A percentile compares a stretch with the other conserved stretches of the same genome.
Evolutionary conservation across 129 eudicot species (phyloP).

Genomic region (Artemisia argyi): DNA sequence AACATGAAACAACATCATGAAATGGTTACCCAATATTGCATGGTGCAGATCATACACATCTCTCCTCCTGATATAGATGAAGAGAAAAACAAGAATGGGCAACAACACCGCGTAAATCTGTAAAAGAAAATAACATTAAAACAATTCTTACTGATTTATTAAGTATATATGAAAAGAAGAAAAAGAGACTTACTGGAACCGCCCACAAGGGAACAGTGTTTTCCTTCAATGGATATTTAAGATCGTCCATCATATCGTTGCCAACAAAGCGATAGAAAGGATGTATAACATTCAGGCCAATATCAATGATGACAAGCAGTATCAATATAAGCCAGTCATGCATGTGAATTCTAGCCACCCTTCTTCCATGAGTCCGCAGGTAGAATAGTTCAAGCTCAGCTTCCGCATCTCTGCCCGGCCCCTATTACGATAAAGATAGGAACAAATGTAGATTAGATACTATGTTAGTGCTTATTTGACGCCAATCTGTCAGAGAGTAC

Average conservation of each 20-base stretch:
- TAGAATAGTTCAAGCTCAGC: conserved; percentile 49
- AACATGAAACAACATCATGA: background rate
- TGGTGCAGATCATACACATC: conserved; percentile 83
- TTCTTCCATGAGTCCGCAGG: conserved; percentile 59
- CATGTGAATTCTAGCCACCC: conserved; percentile 57
- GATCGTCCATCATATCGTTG: conserved; percentile 71
- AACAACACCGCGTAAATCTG: conserved; percentile 76
- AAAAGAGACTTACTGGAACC: conserved; percentile 69
- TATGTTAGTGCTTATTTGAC: background rate
- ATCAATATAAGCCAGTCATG: conserved; percentile 81
- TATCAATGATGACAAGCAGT: conserved; percentile 54
- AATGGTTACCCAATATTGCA: conserved; percentile 57
- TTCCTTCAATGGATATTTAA: conserved; percentile 68
- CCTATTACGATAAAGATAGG: conserved; percentile 21
- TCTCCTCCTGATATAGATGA: conserved; percentile 67
- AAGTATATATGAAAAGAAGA: background rate
- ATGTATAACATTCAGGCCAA: conserved; percentile 51
- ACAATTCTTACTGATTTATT: background rate
- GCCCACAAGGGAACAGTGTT: conserved; percentile 88
- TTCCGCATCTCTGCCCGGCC: conserved; percentile 41
- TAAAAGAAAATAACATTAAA: conserved; percentile 12
- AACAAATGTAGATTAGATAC: background rate
- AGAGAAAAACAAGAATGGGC: conserved; percentile 58
- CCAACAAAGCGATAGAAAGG: conserved; percentile 85
- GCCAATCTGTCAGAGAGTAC: background rate